These are phyloP conservation scores for Mycena chlorophos DNA, from an alignment of 768 basidiomycete species.

Conservation along the genomic window DNA sequence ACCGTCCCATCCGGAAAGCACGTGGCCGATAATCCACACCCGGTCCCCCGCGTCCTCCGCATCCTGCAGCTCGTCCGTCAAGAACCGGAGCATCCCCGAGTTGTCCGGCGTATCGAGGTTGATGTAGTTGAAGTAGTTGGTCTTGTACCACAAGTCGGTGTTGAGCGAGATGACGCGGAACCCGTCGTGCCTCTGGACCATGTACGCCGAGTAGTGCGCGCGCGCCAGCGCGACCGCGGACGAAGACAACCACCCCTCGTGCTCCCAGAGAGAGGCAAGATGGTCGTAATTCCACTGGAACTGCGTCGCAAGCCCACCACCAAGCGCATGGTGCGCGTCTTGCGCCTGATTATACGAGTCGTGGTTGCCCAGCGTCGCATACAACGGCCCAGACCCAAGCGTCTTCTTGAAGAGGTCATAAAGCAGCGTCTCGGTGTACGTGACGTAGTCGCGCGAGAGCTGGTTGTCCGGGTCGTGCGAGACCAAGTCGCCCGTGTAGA, in stretches of 20 bases:
- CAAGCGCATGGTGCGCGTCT: conserved; percentile 61
- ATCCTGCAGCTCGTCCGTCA: conserved; percentile 76
- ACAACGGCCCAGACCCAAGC: conserved; percentile 69
- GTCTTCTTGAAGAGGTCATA: conserved; percentile 66
- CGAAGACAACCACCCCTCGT: conserved; percentile 67
- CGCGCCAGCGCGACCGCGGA: conserved; percentile 56
- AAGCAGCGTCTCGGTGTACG: conserved; percentile 66
- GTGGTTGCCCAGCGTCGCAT: conserved; percentile 76
- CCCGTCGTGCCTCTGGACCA: conserved; percentile 65
- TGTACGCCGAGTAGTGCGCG: conserved; percentile 72
- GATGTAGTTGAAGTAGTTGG: conserved; percentile 78
- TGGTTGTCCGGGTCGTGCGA: conserved; percentile 71
- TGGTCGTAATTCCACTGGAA: conserved; percentile 83
- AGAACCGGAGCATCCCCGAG: conserved; percentile 74
- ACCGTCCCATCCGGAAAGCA: conserved; percentile 59
- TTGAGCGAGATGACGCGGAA: conserved; percentile 73
- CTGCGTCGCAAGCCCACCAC: conserved; percentile 53
- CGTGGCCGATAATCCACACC: conserved; percentile 47
- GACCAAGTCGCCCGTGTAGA: conserved; percentile 76
- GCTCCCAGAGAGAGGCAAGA: conserved; percentile 66
- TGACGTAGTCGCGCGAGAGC: conserved; percentile 54
- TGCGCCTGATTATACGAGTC: conserved; percentile 69
- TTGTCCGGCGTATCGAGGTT: conserved; percentile 68
- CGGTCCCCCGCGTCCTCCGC: conserved; percentile 77
- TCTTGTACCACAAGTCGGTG: conserved; percentile 70